These are phyloP conservation scores for Climacium dendroides DNA, from an alignment of 225 moss, liverwort and hornwort species.

Conservation along the genomic window DNA sequence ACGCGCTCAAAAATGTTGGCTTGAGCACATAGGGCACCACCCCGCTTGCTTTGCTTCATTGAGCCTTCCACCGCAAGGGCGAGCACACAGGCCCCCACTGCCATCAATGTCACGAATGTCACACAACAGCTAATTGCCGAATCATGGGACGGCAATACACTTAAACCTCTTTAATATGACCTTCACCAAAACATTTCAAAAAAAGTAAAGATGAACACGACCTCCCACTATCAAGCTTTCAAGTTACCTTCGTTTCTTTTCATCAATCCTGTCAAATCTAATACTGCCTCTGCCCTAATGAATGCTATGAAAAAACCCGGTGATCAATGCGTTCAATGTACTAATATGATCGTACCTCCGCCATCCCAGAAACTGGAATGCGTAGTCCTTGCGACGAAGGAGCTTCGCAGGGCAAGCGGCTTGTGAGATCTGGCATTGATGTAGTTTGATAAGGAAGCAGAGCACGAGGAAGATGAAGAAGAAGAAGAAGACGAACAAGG, in stretches of 20 bases:
- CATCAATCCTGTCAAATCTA: neutral
- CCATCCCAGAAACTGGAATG: slow-evolving; percentile 82
- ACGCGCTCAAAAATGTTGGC: slow-evolving; percentile 94
- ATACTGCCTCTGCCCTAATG: neutral
- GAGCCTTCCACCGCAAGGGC: slow-evolving; percentile 50
- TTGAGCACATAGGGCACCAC: slow-evolving; percentile 67
- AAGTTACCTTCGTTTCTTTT: neutral
- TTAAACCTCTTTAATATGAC: neutral
- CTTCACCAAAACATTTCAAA: neutral
- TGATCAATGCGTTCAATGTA: neutral
- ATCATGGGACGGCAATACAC: neutral
- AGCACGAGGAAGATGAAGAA: neutral
- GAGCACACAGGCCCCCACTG: slow-evolving; percentile 51
- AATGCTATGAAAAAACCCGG: neutral
- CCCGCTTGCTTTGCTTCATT: slow-evolving; percentile 27
- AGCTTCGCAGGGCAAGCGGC: slow-evolving; percentile 33
- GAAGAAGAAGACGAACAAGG: neutral
- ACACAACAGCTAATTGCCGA: neutral
- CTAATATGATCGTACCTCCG: slow-evolving; percentile 25
- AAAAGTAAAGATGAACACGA: neutral
- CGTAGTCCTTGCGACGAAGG: slow-evolving; percentile 47
- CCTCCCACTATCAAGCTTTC: neutral
- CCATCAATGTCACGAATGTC: neutral
- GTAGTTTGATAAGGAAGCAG: slow-evolving; percentile 2
- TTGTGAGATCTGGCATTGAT: slow-evolving; percentile 2